Percentiles rank a stretch among this genome's conserved stretches.
These are phyloP conservation scores for Rhododendron simsii DNA, from an alignment of 148 eudicot genomes.

Conservation along the genomic window DNA sequence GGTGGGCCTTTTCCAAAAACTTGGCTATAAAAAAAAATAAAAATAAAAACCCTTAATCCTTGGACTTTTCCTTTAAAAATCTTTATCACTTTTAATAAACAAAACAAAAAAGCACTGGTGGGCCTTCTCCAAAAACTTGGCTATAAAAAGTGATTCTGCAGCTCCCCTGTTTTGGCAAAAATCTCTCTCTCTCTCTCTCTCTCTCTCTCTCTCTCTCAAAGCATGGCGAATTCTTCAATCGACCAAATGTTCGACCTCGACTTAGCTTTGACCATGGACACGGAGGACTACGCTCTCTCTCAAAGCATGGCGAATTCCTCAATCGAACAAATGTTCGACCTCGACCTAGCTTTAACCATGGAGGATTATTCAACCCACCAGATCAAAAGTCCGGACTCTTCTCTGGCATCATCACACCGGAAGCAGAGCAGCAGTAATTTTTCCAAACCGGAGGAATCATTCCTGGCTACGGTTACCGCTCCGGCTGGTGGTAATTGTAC, in stretches of 20 bases:
- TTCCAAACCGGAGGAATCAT: background rate
- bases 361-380: background rate
- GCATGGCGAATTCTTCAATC: background rate
- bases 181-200: constrained; percentile 8
- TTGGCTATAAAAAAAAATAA: too few species aligned
- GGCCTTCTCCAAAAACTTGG: background rate
- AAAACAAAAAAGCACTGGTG: background rate
- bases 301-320: background rate
- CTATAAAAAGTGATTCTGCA: background rate
- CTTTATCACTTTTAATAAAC: background rate
- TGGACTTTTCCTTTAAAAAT: too few species aligned
- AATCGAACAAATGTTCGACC: constrained; percentile 8
- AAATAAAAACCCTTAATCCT: too few species aligned
- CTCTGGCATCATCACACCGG: background rate
- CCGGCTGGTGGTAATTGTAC: constrained; percentile 31
- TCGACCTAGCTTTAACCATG: constrained; percentile 41
- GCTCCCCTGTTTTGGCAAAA: background rate
- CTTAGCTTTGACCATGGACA: constrained; percentile 29
- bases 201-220: background rate
- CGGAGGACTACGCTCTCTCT: background rate
- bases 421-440: background rate
- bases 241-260: constrained; percentile 24
- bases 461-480: background rate
- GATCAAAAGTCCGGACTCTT: background rate
- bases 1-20: background rate